Percentiles rank a stretch among this genome's conserved stretches.
These are phyloP conservation scores for Malus asiatica DNA, from an alignment of 306 rosid genomes.

Conservation along the genomic window DNA sequence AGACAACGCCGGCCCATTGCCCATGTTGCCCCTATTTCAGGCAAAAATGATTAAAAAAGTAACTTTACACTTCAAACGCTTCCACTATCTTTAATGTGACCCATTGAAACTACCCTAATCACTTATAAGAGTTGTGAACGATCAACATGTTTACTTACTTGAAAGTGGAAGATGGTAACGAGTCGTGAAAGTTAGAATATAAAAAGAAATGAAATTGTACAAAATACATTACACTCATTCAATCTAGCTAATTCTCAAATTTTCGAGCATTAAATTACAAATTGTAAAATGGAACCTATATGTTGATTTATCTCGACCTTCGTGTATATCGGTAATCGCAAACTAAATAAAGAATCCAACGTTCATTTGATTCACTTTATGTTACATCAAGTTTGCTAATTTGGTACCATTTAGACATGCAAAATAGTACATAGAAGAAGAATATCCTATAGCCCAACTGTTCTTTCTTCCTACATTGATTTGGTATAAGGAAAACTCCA, in stretches of 20 bases:
- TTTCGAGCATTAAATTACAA: too few relatives aligned
- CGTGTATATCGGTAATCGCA: too few relatives aligned
- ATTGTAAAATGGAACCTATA: accelerated
- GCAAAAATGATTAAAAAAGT: background rate
- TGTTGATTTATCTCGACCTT: background rate
- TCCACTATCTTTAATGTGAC: background rate
- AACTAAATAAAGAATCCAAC: too few relatives aligned
- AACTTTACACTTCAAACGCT: background rate
- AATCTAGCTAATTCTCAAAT: too few relatives aligned
- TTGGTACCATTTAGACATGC: background rate
- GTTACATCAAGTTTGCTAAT: too few relatives aligned
- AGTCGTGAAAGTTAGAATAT: background rate
- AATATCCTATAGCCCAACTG: background rate
- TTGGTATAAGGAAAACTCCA: background rate
- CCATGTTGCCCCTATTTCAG: background rate
- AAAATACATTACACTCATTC: background rate
- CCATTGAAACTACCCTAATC: background rate
- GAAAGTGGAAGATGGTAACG: too few relatives aligned
- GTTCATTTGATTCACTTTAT: too few relatives aligned
- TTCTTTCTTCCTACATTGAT: background rate
- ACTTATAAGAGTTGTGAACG: background rate
- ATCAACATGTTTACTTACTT: background rate
- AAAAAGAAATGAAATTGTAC: too few relatives aligned
- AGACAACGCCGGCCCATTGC: background rate
- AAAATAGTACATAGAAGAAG: background rate